Percentiles rank a stretch among this genome's conserved stretches.
Evolutionary conservation across 805 yeast genomes (phyloP).

Genomic region (Candida dendrica): DNA sequence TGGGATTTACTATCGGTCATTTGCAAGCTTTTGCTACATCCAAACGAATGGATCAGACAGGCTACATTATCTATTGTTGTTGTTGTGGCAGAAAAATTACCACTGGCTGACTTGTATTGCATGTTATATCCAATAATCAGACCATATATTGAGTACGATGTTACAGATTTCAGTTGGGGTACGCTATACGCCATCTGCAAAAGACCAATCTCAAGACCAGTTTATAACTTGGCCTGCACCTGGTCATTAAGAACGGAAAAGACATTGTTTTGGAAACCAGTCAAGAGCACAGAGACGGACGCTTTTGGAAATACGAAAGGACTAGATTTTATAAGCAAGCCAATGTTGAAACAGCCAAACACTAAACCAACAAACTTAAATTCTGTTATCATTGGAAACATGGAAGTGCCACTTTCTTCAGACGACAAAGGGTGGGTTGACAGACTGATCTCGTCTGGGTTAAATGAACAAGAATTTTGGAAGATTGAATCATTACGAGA

Average conservation of each 20-base stretch:
- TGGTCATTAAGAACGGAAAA: constrained; percentile 68
- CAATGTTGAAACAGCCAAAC: constrained; percentile 6
- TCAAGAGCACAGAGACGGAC: constrained; percentile 28
- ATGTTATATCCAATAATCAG: constrained; percentile 74
- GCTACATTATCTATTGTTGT: constrained; percentile 55
- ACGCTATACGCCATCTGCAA: constrained; percentile 60
- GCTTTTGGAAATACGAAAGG: constrained; percentile 37
- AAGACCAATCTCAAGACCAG: constrained; percentile 57
- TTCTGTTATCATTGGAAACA: constrained; percentile 30
- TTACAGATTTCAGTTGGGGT: constrained; percentile 60
- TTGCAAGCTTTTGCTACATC: constrained; percentile 65
- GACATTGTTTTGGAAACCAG: constrained; percentile 75
- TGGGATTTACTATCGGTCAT: constrained; percentile 49
- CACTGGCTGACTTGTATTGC: constrained; percentile 78
- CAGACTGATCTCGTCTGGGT: constrained; percentile 64
- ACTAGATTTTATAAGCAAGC: constrained; percentile 24
- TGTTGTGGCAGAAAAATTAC: constrained; percentile 52
- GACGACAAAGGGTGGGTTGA: constrained; percentile 72
- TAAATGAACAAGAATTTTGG: constrained; percentile 72
- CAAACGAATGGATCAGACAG: constrained; percentile 80
- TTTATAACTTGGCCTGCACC: constrained; percentile 51
- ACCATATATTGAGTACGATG: constrained; percentile 71
- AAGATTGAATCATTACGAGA: constrained; percentile 66
- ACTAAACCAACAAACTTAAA: constrained; percentile 2
- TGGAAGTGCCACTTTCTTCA: constrained; percentile 47